Evolutionary conservation across 75 land plant species (phyloP), one percentile per base, ranked within the genome.

Genomic region (Picea glauca): DNA sequence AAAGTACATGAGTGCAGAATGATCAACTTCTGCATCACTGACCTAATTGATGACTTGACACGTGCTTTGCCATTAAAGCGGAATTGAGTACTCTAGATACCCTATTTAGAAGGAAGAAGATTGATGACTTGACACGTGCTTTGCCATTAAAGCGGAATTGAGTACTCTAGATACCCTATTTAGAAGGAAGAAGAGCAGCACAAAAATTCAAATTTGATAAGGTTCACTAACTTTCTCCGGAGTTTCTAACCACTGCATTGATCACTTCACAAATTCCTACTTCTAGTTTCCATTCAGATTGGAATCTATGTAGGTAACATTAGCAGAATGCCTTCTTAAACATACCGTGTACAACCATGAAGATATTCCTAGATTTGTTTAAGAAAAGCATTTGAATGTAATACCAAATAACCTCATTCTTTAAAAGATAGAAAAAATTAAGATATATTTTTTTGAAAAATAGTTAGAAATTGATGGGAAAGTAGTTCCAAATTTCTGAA

Each of bases 191-290:
- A n/a, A n/a, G n/a, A n/a, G n/a, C n/a, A n/a, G n/a, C n/a, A n/a
- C n/a, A n/a, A n/a, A n/a, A n/a, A n/a, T n/a, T n/a, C n/a, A n/a
- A n/a, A n/a, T n/a, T n/a, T n/a, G n/a, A n/a, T n/a, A n/a, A n/a
- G n/a, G n/a, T 66, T 65, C 33, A 26, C 67, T 32, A 64, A 64
- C 67, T 30, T 64, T 65, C 32, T 65, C 68, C 68, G 33, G 18
- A 13, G 17, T 33, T 38, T 33, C 70, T 33, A 33, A 3, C 17
- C 38, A 66, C 38, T 13, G 5, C 11, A 14, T 43, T 33, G 17
- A 33, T 66, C 40, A 15, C 13, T 32, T 33, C 32, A 38, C 33
- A 33, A 33, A 33, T 70, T 43, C 50, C 32, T 68, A n/a, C 50
- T 68, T 35, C 12, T 40, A 2, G n/a, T 68, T 68, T 40, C 11